Evolutionary conservation across 2,329 filamentous ascomycete genomes (phyloP), one percentile per base, ranked within the genome.

Genomic region (Aspergillus fijiensis): DNA sequence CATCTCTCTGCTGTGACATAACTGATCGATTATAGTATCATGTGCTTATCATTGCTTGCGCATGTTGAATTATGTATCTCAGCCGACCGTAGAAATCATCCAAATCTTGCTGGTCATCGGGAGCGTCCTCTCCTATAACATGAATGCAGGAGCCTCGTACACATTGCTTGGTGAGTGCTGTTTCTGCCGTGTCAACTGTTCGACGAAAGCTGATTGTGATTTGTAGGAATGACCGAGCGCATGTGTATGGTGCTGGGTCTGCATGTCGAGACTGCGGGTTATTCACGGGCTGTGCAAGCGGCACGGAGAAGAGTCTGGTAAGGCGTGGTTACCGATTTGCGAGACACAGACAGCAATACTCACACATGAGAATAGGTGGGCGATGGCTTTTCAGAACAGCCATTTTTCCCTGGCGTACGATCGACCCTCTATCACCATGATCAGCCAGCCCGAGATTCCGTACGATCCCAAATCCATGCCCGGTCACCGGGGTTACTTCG

Each of bases 121-220:
- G 63, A 86, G 86, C 69, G 85, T 85, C 55, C 79, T 86, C 45
- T 85, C 84, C 1, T 85, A 86, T 70, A 86, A 85, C 66, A 86
- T 85, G 84, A 88, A 87, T 62, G 85, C 85, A 16, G 85, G 85
- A 9, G 84, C 85, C 29, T 83, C 85, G 10, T 88, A 87, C 78
- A 84, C 84, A 48, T 71, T 87, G 52, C 82, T 85, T 31, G 83
- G 80, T 78, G 65, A 62, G 72, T 66, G 81, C 9, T 42, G 31
- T 58, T 51, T 16, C 11, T 50, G 29, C 5, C 35, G 19, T 16
- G 4, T 10, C 12, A 23, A 21, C 12, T 5, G 23, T 2, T 35
- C 35, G 6, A 23, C 16, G 5, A 49, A 45, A 29, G 25, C 54
- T 66, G 56, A 66, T 33, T 45, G 39, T 45, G 39, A 21, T n/a